phyloP scores from a whole-genome alignment of 2,329 filamentous ascomycete species.

The Phialophora expanda region DNA sequence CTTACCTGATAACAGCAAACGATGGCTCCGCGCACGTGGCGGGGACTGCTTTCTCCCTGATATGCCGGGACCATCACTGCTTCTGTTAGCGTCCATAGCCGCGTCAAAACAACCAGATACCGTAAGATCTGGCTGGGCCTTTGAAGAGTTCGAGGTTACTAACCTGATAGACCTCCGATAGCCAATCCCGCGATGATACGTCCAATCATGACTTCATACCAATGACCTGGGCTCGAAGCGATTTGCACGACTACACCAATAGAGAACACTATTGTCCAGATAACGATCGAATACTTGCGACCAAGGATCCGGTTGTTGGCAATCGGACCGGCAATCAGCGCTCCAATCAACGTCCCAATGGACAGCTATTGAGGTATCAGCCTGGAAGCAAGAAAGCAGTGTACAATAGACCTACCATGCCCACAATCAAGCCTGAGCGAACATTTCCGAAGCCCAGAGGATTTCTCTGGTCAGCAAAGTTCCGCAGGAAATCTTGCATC shows the following conservation, averaged over 20 bases:
- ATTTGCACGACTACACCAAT: constrained; percentile 56
- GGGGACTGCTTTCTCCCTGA: constrained; percentile 54
- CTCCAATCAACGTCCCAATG: constrained; percentile 51
- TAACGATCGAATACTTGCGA: constrained; percentile 52
- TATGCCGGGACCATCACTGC: constrained; percentile 54
- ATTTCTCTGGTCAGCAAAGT: constrained; percentile 48
- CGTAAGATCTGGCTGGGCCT: background rate
- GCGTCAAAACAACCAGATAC: background rate
- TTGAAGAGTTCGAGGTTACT: background rate
- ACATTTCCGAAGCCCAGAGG: constrained; percentile 50
- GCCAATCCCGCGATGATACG: constrained; percentile 55
- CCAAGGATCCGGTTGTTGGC: constrained; percentile 46
- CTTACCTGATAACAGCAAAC: constrained; percentile 51
- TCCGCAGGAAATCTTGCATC: constrained; percentile 53
- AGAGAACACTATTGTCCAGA: constrained; percentile 53
- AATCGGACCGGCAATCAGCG: constrained; percentile 50
- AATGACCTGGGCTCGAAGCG: constrained; percentile 45
- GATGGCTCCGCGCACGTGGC: constrained; percentile 56
- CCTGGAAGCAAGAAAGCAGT: background rate
- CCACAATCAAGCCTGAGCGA: constrained; percentile 51
- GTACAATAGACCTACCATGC: constrained; percentile 43
- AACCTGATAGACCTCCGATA: constrained; percentile 51
- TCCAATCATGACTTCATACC: constrained; percentile 54
- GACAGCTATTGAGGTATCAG: constrained; percentile 45
- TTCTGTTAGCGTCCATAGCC: background rate